phyloP scores from a whole-genome alignment of 768 basidiomycete genomes.

The Pholiota molesta region DNA sequence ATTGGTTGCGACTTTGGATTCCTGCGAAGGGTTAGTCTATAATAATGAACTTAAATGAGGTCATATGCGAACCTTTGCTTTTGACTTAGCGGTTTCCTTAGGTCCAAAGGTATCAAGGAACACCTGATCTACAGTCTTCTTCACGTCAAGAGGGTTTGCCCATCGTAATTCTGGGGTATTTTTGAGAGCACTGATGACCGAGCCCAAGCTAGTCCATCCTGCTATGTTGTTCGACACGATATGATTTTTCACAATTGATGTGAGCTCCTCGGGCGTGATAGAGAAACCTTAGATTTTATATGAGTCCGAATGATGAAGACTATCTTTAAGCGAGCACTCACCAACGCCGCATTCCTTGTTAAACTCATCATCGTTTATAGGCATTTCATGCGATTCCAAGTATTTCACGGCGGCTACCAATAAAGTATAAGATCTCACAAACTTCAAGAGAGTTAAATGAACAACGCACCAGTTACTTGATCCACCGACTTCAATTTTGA shows the following conservation, averaged over 20 bases:
- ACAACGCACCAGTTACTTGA: constrained; percentile 78
- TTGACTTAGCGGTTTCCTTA: constrained; percentile 67
- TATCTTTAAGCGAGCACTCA: constrained; percentile 39
- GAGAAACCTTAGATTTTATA: constrained; percentile 62
- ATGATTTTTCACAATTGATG: constrained; percentile 56
- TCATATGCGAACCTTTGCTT: constrained; percentile 54
- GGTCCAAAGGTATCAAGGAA: constrained; percentile 73
- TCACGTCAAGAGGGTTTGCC: constrained; percentile 84
- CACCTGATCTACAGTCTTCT: constrained; percentile 74
- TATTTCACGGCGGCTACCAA: constrained; percentile 75
- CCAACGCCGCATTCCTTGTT: constrained; percentile 86
- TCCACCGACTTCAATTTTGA: constrained; percentile 78
- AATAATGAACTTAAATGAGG: background rate
- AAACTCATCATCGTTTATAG: constrained; percentile 73
- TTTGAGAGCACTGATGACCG: constrained; percentile 67
- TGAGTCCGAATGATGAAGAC: background rate
- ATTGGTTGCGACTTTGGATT: constrained; percentile 39
- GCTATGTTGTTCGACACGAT: constrained; percentile 54
- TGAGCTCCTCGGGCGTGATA: constrained; percentile 70
- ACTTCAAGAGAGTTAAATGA: background rate
- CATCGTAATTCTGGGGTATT: constrained; percentile 67
- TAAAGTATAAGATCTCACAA: background rate
- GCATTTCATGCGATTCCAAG: constrained; percentile 57
- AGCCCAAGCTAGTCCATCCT: constrained; percentile 79
- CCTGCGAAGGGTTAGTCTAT: constrained; percentile 30